phyloP scores from a whole-genome alignment of 2,329 filamentous ascomycete species.

The Fusarium sacchari region DNA sequence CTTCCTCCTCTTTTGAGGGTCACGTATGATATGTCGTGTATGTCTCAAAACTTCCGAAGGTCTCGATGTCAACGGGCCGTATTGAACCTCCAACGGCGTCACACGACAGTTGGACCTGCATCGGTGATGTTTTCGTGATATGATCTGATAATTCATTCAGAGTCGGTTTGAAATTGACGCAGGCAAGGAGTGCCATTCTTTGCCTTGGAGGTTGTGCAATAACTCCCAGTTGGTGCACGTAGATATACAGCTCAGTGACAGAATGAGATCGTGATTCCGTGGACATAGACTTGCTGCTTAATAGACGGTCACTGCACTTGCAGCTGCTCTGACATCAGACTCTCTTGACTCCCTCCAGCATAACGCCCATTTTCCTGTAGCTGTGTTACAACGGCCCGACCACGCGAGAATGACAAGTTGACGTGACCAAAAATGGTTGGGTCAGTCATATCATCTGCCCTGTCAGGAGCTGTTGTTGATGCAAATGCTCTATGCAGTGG shows the following conservation, averaged over 20 bases:
- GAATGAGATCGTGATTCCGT: background rate
- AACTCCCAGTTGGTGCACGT: background rate
- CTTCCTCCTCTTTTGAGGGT: background rate
- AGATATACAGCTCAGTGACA: background rate
- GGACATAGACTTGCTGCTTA: background rate
- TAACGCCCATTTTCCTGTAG: background rate
- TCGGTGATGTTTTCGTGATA: constrained; percentile 11
- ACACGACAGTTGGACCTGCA: constrained; percentile 35
- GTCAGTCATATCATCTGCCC: background rate
- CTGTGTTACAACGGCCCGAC: background rate
- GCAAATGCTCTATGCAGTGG: background rate
- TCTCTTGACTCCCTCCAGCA: background rate
- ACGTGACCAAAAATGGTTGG: background rate
- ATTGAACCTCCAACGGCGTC: constrained; percentile 24
- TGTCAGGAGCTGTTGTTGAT: background rate
- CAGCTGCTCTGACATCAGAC: background rate
- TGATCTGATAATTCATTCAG: constrained; percentile 26
- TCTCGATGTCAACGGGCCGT: constrained; percentile 11
- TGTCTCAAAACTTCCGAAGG: constrained; percentile 32
- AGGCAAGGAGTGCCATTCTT: background rate
- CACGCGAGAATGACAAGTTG: constrained; percentile 1
- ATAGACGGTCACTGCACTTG: background rate
- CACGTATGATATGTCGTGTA: constrained; percentile 9
- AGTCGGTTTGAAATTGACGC: constrained; percentile 23
- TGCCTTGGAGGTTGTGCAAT: background rate